These are phyloP conservation scores for Cryptosporidium muris DNA, from an alignment of 169 alveolate genomes.

Conservation along the genomic window DNA sequence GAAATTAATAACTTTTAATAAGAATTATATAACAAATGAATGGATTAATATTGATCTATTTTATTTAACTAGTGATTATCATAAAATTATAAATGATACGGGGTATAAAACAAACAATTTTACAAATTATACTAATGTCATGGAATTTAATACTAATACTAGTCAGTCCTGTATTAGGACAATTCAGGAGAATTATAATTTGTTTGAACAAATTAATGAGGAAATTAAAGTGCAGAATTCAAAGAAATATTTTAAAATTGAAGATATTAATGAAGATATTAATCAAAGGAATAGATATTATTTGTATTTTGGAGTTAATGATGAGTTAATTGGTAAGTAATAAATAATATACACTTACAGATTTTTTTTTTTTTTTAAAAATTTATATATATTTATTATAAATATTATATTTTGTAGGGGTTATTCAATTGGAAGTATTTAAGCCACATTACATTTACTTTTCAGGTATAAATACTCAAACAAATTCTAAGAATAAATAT, in stretches of 20 bases:
- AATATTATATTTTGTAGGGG: conserved; percentile 8
- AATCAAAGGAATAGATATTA: not conserved
- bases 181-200: not conserved
- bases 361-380: not conserved
- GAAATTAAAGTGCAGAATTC: not conserved
- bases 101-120: not conserved
- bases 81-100: not conserved
- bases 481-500: not conserved
- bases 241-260: not conserved
- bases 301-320: conserved; percentile 30
- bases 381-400: not conserved
- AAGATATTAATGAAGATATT: not conserved
- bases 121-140: not conserved
- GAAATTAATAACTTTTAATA: not conserved
- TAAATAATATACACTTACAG: no score
- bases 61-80: conserved; percentile 2
- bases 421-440: not conserved
- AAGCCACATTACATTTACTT: not conserved
- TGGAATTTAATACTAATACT: not conserved
- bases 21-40: conserved; percentile 24
- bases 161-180: not conserved
- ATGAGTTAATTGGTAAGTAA: conserved; percentile 55
- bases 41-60: conserved; percentile 47
- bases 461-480: not conserved
- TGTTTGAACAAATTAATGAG: not conserved